Evolutionary conservation across 495 filamentous ascomycete species (phyloP).

Genomic region (Hapsidospora chrysogenum): DNA sequence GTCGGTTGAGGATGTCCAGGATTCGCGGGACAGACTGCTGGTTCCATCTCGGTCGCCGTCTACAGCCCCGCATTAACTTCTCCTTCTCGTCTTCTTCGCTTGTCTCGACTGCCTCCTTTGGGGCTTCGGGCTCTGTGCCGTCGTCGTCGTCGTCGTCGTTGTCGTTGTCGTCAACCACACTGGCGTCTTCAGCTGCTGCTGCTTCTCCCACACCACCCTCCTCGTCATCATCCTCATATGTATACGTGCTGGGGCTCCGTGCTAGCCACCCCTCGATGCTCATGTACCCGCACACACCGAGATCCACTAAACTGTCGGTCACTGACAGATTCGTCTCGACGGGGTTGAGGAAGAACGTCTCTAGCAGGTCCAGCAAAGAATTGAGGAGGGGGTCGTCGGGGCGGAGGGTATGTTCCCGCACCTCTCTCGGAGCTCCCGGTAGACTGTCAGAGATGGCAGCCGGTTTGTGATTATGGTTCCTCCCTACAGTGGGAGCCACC

Average conservation of each 20-base stretch:
- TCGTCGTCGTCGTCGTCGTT: background rate
- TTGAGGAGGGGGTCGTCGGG: constrained; percentile 63
- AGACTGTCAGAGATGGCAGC: constrained; percentile 31
- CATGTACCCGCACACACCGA: constrained; percentile 70
- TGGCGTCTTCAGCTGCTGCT: constrained; percentile 15
- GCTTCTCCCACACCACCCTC: background rate
- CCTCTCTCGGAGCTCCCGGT: constrained; percentile 34
- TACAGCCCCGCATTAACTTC: constrained; percentile 28
- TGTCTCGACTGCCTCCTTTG: constrained; percentile 4
- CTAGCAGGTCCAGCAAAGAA: constrained; percentile 49
- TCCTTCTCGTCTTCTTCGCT: constrained; percentile 23
- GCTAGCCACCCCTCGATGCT: constrained; percentile 82
- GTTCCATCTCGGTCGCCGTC: constrained; percentile 32
- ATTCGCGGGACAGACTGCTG: constrained; percentile 28
- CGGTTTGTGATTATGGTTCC: constrained; percentile 29
- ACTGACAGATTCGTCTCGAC: constrained; percentile 77
- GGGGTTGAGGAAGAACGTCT: constrained; percentile 73
- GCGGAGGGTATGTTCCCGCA: constrained; percentile 41
- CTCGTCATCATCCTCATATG: constrained; percentile 24
- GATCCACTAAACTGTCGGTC: constrained; percentile 65
- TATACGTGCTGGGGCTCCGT: constrained; percentile 48
- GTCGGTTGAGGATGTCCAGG: constrained; percentile 30
- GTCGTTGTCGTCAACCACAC: background rate
- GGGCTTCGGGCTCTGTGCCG: background rate
- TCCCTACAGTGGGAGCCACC: constrained; percentile 30